Evolutionary conservation across 495 filamentous ascomycete genomes (phyloP), one percentile per base, ranked within the genome.

Genomic region (Stereocaulon alpinum): DNA sequence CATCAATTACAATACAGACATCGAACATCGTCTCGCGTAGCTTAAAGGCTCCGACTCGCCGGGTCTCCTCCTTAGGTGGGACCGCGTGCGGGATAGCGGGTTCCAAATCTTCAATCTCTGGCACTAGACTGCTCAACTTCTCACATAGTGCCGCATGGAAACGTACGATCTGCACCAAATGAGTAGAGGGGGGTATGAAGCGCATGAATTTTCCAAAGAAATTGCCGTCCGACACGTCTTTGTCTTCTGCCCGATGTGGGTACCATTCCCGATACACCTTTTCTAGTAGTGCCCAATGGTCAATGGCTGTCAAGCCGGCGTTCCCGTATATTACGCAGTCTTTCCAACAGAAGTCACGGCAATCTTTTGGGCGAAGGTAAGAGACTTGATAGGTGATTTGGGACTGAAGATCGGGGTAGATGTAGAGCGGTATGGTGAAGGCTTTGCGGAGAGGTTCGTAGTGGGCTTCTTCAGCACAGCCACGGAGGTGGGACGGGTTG

Each of bases 401-500:
- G n/a, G 3, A 6, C 4, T 18, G 52, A 20, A 3, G 14, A 9
- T 55, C 32, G 32, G 27, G 32, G 52, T 22, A n/a, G 51, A 22
- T 55, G 30, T 40, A 55, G 52, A 55, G 52, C 24, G 52, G 52
- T 20, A 55, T 55, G n/a, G 5, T 9, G 52, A 55, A 55, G 52
- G 52, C 30, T 55, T 55, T 55, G n/a, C 52, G 52, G 5, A n/a
- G 52, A 7, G 32, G 22, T 42, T 55, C 32, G 22, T 55, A 55
- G 52, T 55, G 52, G 32, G 52, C 52, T 55, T 55, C 52, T 55
- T 55, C 52, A 17, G 52, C 32, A 34, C 52, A 55, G 11, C 22
- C 52, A 22, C 52, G 52, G 52, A 55, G 52, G 52, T 40, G 22
- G 52, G 52, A 55, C 2, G 32, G 52, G 15, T 55, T 55, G 52